These are phyloP conservation scores for Nicotiana obtusifolia DNA, from an alignment of 257 asterid genomes.

Conservation along the genomic window DNA sequence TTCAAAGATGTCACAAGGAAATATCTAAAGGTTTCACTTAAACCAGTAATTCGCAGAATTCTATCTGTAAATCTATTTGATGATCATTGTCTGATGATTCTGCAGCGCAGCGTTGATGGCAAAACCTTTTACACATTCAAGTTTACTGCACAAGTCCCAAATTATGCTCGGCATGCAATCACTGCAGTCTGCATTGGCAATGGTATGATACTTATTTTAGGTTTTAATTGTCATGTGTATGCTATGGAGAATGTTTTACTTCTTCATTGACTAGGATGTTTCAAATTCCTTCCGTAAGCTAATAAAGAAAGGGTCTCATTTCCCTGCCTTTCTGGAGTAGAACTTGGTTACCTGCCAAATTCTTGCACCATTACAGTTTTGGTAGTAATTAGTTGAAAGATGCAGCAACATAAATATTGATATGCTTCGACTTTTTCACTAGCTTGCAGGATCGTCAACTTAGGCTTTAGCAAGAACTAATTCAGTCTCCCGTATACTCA, in stretches of 20 bases:
- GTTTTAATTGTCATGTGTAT: not conserved
- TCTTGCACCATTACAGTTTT: not conserved
- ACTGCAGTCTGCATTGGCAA: slow-evolving; percentile 68
- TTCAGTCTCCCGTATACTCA: not conserved
- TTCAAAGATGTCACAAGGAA: not conserved
- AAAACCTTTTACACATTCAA: slow-evolving; percentile 70
- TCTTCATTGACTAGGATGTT: not conserved
- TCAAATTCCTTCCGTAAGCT: not conserved
- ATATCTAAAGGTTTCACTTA: not conserved
- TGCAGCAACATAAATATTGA: not conserved
- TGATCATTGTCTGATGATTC: slow-evolving; percentile 13
- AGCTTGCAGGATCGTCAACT: not conserved
- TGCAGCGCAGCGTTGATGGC: slow-evolving; percentile 73
- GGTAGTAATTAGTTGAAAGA: not conserved
- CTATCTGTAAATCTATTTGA: not conserved
- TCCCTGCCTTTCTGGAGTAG: not conserved
- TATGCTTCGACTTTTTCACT: not conserved
- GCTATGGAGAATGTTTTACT: not conserved
- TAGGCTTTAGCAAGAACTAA: not conserved
- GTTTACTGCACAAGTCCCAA: slow-evolving; percentile 73
- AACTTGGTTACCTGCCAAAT: not conserved
- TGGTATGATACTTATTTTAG: slow-evolving; percentile 32
- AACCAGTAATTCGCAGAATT: not conserved
- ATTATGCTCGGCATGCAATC: slow-evolving; percentile 87
- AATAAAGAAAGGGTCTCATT: not conserved